Conservation (phyloP, 768 basidiomycete species). For the Agaricus blazei region DNA sequence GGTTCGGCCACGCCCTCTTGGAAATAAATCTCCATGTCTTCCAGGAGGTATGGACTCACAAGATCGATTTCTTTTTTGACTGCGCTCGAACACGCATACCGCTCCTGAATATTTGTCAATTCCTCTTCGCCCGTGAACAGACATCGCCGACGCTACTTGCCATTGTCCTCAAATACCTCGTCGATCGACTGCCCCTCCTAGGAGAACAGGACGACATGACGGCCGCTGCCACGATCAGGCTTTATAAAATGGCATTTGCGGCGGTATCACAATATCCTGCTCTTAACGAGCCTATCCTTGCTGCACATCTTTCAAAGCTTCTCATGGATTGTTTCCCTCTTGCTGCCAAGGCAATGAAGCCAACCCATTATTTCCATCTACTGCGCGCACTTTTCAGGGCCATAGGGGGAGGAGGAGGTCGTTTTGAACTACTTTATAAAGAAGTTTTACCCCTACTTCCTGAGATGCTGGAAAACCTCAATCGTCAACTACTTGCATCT, state of each 20-base stretch:
- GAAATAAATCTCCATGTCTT: slow-evolving; percentile 90
- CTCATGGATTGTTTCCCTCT: slow-evolving; percentile 96
- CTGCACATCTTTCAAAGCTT: slow-evolving; percentile 85
- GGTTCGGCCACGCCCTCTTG: slow-evolving; percentile 69
- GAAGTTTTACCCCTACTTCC: slow-evolving; percentile 94
- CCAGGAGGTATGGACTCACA: slow-evolving; percentile 93
- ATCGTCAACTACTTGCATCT: slow-evolving; percentile 82
- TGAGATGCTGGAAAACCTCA: slow-evolving; percentile 94
- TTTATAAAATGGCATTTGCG: slow-evolving; percentile 94
- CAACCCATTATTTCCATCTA: slow-evolving; percentile 89
- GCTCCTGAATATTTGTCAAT: slow-evolving; percentile 81
- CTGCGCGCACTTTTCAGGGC: slow-evolving; percentile 90
- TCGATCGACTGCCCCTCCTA: slow-evolving; percentile 73
- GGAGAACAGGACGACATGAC: slow-evolving; percentile 82
- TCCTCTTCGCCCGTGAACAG: slow-evolving; percentile 72
- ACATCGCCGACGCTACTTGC: slow-evolving; percentile 80
- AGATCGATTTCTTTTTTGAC: slow-evolving; percentile 88
- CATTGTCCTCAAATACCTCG: slow-evolving; percentile 83
- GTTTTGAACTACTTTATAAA: slow-evolving; percentile 92
- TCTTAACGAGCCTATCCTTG: slow-evolving; percentile 88
- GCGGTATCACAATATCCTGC: slow-evolving; percentile 72
- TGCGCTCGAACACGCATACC: slow-evolving; percentile 70
- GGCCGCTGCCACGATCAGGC: slow-evolving; percentile 78
- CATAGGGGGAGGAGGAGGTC: slow-evolving; percentile 86
- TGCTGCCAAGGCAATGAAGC: slow-evolving; percentile 86